phyloP scores from a whole-genome alignment of 441 rosid species.

The Adansonia gregorii region DNA sequence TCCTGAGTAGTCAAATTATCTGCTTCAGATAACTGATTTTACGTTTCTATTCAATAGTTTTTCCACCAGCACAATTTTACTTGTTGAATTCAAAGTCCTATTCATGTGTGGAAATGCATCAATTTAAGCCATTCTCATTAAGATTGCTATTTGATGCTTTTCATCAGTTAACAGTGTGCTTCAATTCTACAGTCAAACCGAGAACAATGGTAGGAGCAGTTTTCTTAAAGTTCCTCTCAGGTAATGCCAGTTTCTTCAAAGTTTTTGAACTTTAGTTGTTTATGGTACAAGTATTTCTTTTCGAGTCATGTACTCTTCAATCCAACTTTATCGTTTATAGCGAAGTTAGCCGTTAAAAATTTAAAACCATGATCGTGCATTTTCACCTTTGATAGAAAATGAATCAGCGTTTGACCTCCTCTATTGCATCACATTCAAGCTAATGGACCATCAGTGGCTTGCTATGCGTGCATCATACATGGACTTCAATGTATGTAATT shows the following conservation, averaged over 20 bases:
- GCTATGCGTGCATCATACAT: constrained; percentile 90
- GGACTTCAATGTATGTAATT: constrained; percentile 83
- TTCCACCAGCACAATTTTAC: background rate
- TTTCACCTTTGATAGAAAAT: constrained; percentile 53
- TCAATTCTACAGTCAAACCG: constrained; percentile 71
- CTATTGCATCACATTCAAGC: constrained; percentile 91
- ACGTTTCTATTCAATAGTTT: background rate
- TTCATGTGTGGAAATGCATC: background rate
- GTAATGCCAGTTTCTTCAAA: constrained; percentile 37
- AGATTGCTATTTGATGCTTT: constrained; percentile 7
- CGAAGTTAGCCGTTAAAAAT: background rate
- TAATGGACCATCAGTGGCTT: constrained; percentile 98
- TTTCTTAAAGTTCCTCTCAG: constrained; percentile 83
- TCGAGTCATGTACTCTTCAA: background rate
- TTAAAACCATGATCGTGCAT: background rate
- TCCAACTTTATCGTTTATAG: background rate
- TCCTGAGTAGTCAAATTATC: background rate
- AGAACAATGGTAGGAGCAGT: constrained; percentile 71
- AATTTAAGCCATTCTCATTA: background rate
- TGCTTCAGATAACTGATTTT: background rate
- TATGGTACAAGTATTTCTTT: background rate
- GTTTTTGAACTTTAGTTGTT: background rate
- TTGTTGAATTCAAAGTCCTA: background rate
- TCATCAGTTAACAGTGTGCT: constrained; percentile 24
- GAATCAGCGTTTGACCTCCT: constrained; percentile 92